These are phyloP conservation scores for Penicillium verrucosum DNA, from an alignment of 2,329 filamentous ascomycete genomes.

Conservation along the genomic window DNA sequence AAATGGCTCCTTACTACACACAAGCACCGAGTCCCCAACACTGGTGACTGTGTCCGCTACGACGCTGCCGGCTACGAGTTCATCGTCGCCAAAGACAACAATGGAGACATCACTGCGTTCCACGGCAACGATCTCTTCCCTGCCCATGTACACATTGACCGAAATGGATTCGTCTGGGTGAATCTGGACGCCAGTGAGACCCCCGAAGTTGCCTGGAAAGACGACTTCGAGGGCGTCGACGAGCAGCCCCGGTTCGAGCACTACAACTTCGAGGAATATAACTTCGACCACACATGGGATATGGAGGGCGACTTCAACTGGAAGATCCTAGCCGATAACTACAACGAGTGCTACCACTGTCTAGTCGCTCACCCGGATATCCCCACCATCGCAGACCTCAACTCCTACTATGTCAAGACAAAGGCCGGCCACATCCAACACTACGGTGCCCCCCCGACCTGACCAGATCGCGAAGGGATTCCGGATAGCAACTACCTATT, in stretches of 20 bases:
- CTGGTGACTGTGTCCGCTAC: constrained; percentile 56
- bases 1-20: constrained; percentile 46
- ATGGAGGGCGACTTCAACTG: constrained; percentile 60
- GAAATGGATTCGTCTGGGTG: constrained; percentile 57
- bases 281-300: constrained; percentile 58
- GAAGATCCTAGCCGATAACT: constrained; percentile 63
- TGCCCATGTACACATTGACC: constrained; percentile 54
- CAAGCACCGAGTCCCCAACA: constrained; percentile 46
- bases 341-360: constrained; percentile 51
- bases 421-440: constrained; percentile 52
- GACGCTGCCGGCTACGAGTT: constrained; percentile 56
- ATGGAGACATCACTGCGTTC: constrained; percentile 52
- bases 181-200: constrained; percentile 51
- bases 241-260: constrained; percentile 47
- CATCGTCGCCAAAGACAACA: constrained; percentile 49
- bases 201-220: constrained; percentile 52
- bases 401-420: constrained; percentile 53
- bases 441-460: constrained; percentile 31
- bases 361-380: constrained; percentile 26
- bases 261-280: constrained; percentile 55
- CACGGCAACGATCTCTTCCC: constrained; percentile 51
- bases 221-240: constrained; percentile 53
- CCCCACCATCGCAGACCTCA: constrained; percentile 52
- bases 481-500: constrained; percentile 28
- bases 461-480: constrained; percentile 24